Conservation (phyloP, 2,329 filamentous ascomycete genomes). For the Raffaelea deltoideospora region DNA sequence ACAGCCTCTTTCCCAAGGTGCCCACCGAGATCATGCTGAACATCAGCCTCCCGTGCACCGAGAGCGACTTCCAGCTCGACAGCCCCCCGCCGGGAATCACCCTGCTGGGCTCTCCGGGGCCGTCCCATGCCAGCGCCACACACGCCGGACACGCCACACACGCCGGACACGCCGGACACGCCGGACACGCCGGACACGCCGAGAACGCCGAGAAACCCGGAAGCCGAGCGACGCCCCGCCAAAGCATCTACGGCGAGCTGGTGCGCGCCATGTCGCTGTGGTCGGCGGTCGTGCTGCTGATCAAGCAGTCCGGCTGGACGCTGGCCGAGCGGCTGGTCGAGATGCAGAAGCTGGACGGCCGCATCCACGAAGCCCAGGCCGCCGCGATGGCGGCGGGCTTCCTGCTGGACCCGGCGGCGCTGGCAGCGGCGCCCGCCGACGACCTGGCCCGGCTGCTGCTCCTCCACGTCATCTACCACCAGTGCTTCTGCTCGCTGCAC, state of each 20-base stretch:
- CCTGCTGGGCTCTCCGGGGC: no score
- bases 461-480: constrained; percentile 7
- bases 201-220: no score
- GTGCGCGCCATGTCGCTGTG: not conserved
- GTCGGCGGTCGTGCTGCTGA: not conserved
- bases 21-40: not conserved
- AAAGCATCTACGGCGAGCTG: not conserved
- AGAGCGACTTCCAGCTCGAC: not conserved
- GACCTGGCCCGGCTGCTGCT: not conserved
- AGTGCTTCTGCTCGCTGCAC: constrained; percentile 10
- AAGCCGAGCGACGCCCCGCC: not conserved
- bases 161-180: no score
- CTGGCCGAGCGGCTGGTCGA: not conserved
- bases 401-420: not conserved
- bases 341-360: not conserved
- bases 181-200: no score
- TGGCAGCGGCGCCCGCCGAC: not conserved
- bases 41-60: not conserved
- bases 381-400: not conserved
- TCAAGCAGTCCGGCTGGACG: not conserved
- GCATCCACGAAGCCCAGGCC: not conserved
- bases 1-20: not conserved
- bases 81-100: not conserved
- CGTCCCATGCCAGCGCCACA: no score
- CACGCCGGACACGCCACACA: no score